These are phyloP conservation scores for Myxozyma monticola DNA, from an alignment of 805 yeast species.

Conservation along the genomic window DNA sequence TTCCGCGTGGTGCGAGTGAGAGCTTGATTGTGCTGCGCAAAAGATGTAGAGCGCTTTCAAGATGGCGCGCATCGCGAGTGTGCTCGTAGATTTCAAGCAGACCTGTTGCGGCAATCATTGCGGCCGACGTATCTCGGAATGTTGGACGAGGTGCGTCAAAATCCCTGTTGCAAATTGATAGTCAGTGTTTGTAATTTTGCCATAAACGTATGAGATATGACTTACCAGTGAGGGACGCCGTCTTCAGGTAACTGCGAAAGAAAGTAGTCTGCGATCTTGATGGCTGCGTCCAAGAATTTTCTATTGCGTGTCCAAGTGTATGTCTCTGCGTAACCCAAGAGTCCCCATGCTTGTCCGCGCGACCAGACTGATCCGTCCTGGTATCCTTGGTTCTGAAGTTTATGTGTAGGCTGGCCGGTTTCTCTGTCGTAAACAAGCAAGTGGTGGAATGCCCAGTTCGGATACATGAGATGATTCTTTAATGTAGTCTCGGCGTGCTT, in stretches of 20 bases:
- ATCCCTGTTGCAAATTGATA: no score
- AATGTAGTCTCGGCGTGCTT: constrained; percentile 39
- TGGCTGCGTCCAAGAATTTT: constrained; percentile 37
- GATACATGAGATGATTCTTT: constrained; percentile 33
- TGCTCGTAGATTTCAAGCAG: constrained; percentile 34
- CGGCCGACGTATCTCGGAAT: constrained; percentile 38
- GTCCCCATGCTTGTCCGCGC: constrained; percentile 42
- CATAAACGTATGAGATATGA: no score
- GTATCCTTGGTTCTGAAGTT: constrained; percentile 39
- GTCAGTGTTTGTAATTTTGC: no score
- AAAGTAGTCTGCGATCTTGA: constrained; percentile 35
- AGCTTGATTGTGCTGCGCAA: constrained; percentile 29
- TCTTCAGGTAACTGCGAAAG: constrained; percentile 34
- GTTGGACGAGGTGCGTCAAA: constrained; percentile 37
- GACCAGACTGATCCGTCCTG: constrained; percentile 38
- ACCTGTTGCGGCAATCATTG: constrained; percentile 38
- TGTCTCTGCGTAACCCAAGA: constrained; percentile 37
- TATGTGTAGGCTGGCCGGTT: constrained; percentile 34
- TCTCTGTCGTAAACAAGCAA: constrained; percentile 34
- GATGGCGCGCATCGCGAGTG: constrained; percentile 22
- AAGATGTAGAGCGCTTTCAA: constrained; percentile 30
- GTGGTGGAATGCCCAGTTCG: constrained; percentile 37
- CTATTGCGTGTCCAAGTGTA: constrained; percentile 36
- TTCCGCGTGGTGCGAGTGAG: constrained; percentile 12
- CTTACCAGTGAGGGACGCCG: constrained; percentile 33